Evolutionary conservation across 305 asterid species (phyloP).

Genomic region (Fraxinus albicans): DNA sequence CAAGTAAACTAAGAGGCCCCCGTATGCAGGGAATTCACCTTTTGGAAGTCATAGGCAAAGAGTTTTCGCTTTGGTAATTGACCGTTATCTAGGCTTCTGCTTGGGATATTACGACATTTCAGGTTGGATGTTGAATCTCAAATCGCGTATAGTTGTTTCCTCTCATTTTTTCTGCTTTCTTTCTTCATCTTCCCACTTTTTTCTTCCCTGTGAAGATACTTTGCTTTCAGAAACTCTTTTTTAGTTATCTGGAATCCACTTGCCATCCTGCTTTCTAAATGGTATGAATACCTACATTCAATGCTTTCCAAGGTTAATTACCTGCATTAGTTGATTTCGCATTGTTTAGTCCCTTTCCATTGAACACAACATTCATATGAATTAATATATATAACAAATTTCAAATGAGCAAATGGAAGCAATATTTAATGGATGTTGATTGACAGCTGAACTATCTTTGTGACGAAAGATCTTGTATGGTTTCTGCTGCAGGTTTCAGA

Average conservation of each 20-base stretch:
- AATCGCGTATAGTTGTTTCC: background rate
- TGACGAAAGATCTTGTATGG: slow-evolving; percentile 20
- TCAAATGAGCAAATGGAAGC: background rate
- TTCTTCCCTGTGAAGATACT: background rate
- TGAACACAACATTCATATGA: background rate
- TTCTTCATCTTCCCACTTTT: background rate
- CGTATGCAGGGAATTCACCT: background rate
- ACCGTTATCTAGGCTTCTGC: background rate
- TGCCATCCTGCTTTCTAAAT: background rate
- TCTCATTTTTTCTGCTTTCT: background rate
- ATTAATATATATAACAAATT: slow-evolving; percentile 8
- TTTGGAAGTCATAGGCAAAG: background rate
- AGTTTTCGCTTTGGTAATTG: background rate
- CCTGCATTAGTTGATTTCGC: background rate
- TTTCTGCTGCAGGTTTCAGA: slow-evolving; percentile 73
- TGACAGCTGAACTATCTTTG: slow-evolving; percentile 13
- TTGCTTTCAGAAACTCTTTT: background rate
- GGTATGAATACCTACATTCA: background rate
- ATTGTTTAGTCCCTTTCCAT: background rate
- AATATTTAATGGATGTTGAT: slow-evolving; percentile 5
- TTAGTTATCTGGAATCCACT: background rate
- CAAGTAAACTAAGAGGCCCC: background rate
- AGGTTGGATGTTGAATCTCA: background rate
- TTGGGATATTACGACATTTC: background rate
- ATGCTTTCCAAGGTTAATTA: background rate